Evolutionary conservation across 1,139 yeast genomes (phyloP).

Genomic region (Yamadazyma dendronema): DNA sequence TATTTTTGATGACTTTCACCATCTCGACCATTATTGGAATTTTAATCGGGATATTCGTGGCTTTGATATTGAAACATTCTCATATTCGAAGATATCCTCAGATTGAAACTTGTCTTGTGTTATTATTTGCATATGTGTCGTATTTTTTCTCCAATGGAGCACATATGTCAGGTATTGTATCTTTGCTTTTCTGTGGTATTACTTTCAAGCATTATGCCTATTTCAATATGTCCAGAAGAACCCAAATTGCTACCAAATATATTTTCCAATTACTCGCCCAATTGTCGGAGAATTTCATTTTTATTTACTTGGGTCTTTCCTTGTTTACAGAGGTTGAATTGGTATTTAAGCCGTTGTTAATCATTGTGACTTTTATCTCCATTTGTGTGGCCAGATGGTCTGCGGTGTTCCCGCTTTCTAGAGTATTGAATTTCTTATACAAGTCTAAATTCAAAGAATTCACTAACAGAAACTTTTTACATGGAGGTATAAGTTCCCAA

Average conservation of each 20-base stretch:
- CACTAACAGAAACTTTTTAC: constrained; percentile 30
- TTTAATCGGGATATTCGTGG: constrained; percentile 82
- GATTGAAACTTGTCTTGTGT: constrained; percentile 89
- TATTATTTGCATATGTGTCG: constrained; percentile 90
- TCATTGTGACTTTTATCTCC: constrained; percentile 84
- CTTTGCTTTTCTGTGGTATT: constrained; percentile 91
- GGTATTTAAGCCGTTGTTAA: constrained; percentile 89
- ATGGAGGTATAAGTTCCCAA: constrained; percentile 40
- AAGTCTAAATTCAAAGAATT: constrained; percentile 51
- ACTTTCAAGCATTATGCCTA: constrained; percentile 96
- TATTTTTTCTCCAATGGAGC: constrained; percentile 98
- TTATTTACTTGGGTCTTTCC: constrained; percentile 90
- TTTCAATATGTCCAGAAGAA: constrained; percentile 94
- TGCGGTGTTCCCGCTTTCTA: constrained; percentile 92
- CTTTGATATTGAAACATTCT: constrained; percentile 85
- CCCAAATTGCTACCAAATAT: constrained; percentile 94
- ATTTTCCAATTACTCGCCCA: constrained; percentile 93
- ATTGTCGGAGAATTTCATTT: constrained; percentile 92
- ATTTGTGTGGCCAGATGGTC: constrained; percentile 97
- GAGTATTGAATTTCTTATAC: constrained; percentile 76
- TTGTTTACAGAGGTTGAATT: constrained; percentile 93
- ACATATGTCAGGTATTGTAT: constrained; percentile 98
- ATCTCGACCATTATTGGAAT: constrained; percentile 91
- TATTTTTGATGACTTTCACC: constrained; percentile 90
- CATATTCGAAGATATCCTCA: constrained; percentile 93